Percentiles rank a stretch among this genome's conserved stretches.
Evolutionary conservation across 169 alveolate species (phyloP).

Genomic region (Plasmodium malariae): DNA sequence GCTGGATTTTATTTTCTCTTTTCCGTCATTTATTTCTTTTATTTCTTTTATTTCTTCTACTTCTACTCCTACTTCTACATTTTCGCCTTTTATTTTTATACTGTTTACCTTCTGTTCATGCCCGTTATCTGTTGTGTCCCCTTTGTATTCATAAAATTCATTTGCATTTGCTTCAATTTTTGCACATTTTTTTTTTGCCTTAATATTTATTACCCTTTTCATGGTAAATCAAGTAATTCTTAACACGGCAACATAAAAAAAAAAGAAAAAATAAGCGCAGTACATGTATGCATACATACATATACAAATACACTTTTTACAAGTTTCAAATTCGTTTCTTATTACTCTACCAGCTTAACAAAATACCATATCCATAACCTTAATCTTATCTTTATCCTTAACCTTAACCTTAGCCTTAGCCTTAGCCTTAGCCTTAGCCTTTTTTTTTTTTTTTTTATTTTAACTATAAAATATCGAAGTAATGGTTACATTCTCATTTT

Average conservation of each 20-base stretch:
- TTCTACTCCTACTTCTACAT: not conserved
- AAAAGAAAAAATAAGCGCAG: not conserved
- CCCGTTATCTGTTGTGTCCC: not conserved
- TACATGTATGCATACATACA: not conserved
- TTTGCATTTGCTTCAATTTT: not conserved
- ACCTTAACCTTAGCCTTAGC: no score
- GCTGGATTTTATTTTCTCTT: slow-evolving; percentile 9
- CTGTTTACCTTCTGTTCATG: not conserved
- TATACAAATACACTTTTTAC: no score
- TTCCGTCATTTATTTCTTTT: not conserved
- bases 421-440: no score
- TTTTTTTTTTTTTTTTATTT: no score
- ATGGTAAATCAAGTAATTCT: not conserved
- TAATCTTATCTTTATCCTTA: no score
- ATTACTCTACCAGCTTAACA: no score
- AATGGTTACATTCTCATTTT: no score
- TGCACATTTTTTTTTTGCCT: not conserved
- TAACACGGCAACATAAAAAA: not conserved
- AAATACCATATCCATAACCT: no score
- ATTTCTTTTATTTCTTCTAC: not conserved
- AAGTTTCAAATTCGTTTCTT: no score
- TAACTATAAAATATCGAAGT: no score
- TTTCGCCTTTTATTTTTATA: not conserved
- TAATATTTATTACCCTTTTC: slow-evolving; percentile 41
- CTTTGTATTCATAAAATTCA: not conserved